A percentile compares a stretch with the other conserved stretches of the same genome.
phyloP scores from a whole-genome alignment of 495 filamentous ascomycete genomes.

The Talaromyces nanjingensis region DNA sequence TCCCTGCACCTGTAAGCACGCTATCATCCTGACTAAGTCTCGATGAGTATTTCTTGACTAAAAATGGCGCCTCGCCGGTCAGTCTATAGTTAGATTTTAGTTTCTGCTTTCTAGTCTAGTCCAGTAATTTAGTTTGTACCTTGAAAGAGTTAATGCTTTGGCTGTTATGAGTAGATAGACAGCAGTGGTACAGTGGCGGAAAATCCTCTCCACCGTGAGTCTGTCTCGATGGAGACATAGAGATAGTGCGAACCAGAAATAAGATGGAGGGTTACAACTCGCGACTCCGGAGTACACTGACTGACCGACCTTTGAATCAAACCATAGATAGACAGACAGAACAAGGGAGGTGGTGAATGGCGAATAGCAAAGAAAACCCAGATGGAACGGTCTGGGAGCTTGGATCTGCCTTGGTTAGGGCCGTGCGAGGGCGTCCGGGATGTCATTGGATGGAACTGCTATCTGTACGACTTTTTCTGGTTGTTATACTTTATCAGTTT shows the following conservation, averaged over 20 bases:
- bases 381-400: slow-evolving; percentile 1
- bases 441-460: background rate
- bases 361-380: background rate
- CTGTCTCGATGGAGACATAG: background rate
- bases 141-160: background rate
- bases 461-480: background rate
- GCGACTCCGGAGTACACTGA: background rate
- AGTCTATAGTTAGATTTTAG: background rate
- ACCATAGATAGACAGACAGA: background rate
- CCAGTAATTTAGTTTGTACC: background rate
- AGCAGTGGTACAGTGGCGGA: background rate
- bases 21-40: background rate
- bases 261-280: background rate
- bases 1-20: background rate
- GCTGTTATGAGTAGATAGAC: background rate
- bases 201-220: background rate
- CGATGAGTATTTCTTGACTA: background rate
- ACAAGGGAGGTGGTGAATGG: background rate
- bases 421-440: background rate
- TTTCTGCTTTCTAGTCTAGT: background rate
- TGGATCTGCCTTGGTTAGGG: slow-evolving; percentile 1
- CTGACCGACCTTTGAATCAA: background rate
- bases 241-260: background rate
- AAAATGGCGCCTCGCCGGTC: background rate
- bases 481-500: background rate